Base-by-base conservation (phyloP, 169 alveolate genomes). In the Plasmodium vinckei region DNA sequence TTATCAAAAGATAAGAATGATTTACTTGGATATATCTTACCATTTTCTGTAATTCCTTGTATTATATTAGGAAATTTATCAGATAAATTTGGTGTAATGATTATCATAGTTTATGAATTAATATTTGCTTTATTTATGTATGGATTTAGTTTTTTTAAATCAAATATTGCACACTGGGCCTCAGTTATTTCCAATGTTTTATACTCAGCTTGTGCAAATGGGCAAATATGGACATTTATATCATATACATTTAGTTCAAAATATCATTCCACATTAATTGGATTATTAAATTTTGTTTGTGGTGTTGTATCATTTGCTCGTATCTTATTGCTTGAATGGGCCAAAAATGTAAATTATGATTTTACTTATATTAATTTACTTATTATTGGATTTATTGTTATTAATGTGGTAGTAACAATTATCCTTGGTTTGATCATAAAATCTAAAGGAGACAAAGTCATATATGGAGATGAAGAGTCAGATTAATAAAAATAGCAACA, bases 201-300 rank as follows among this genome's bases (percentile, higher is more conserved):
- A 47, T 92, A 64, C 47, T 64, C 91, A 23, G 61, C 94, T 9
- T 79, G 91, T 72, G 79, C 87, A 4, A 79, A 77, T 64, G 94
- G 94, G 0, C 94, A 92, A 12, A 23, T 92, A 7, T 88, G 93
- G 94, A 72, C 92, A 9, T 92, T 88, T 23, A 72, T 79, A 1
- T 88, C 92, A 17, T 92, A 56, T 17, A 92, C 93, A 2, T 92
- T 87, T 84, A 93, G 92, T 44, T 88, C 94, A n/a, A 64, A 63
- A 73, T 87, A 87, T 25, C 91, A 88, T 60, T 87, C 93, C 2
- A 65, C 92, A 2, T 63, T 92, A 6, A 64, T 92, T n/a, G 94
- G 94, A 27, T 51, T 84, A 13, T 79, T 92, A n/a, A 92, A 79
- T 65, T 59, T 84, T 47, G 86, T 92, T 6, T 87, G 88, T 42